Percentiles rank a stretch among this genome's conserved stretches.
Evolutionary conservation across 176 grass and related monocot species (phyloP).

Genomic region (Puya raimondii): DNA sequence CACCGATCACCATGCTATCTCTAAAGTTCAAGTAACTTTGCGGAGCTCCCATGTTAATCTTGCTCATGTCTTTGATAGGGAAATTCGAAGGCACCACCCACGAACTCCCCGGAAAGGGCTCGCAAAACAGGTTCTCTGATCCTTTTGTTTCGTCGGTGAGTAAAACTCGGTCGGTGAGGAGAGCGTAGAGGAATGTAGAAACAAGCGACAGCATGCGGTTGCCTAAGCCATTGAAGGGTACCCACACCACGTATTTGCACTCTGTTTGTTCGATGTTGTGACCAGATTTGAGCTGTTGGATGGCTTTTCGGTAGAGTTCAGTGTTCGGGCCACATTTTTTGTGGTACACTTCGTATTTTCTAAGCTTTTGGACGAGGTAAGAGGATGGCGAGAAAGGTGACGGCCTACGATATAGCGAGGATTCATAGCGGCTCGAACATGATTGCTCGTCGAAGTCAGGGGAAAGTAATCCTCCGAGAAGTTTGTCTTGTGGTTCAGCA

Average conservation of each 20-base stretch:
- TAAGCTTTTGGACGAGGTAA: constrained; percentile 51
- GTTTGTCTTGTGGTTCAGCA: constrained; percentile 26
- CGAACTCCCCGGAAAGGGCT: constrained; percentile 66
- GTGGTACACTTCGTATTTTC: constrained; percentile 66
- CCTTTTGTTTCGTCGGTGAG: constrained; percentile 39
- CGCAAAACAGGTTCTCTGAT: constrained; percentile 68
- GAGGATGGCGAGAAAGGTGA: constrained; percentile 55
- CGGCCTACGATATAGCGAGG: constrained; percentile 43
- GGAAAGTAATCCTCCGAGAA: constrained; percentile 54
- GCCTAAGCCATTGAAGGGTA: constrained; percentile 76
- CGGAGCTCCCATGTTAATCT: constrained; percentile 35
- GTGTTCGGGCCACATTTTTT: constrained; percentile 71
- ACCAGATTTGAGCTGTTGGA: constrained; percentile 51
- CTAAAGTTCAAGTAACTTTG: constrained; percentile 75
- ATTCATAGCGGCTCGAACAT: constrained; percentile 65
- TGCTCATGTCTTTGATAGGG: constrained; percentile 37
- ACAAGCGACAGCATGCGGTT: constrained; percentile 79
- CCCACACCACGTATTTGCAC: constrained; percentile 83
- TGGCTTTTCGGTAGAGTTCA: constrained; percentile 40
- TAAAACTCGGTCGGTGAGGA: constrained; percentile 68
- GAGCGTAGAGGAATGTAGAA: constrained; percentile 68
- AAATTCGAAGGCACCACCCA: constrained; percentile 60
- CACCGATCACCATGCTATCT: constrained; percentile 23
- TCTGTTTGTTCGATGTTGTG: constrained; percentile 28
- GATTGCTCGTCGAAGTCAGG: constrained; percentile 37